Evolutionary conservation across 495 filamentous ascomycete species (phyloP).

Genomic region (Neurospora terricola): DNA sequence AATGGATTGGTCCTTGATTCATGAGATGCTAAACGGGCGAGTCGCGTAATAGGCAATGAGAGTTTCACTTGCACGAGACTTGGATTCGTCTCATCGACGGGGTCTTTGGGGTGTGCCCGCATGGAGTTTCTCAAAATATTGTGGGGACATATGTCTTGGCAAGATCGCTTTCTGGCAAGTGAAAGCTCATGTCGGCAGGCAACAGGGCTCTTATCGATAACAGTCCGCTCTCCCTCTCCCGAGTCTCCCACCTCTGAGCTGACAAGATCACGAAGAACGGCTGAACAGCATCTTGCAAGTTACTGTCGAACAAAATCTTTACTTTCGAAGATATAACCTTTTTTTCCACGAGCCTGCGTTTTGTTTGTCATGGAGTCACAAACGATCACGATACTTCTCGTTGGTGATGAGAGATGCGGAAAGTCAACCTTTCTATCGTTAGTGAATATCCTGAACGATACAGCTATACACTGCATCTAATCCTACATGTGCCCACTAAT

Average conservation of each 20-base stretch:
- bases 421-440: conserved; percentile 88
- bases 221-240: not conserved
- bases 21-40: not conserved
- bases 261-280: not conserved
- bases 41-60: not conserved
- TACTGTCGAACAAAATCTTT: not conserved
- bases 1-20: not conserved
- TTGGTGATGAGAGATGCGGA: conserved; percentile 72
- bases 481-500: not conserved
- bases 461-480: not conserved
- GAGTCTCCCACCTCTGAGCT: not conserved
- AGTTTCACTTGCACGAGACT: not conserved
- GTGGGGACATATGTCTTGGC: conserved; percentile 2
- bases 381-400: conserved; percentile 59
- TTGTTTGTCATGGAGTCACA: conserved; percentile 27
- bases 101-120: not conserved
- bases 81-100: not conserved
- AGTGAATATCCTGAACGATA: conserved; percentile 25
- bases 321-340: not conserved
- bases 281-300: not conserved
- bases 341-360: not conserved
- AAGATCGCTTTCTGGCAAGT: not conserved
- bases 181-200: not conserved
- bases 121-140: not conserved
- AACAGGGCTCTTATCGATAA: not conserved